Percentiles rank a stretch among this genome's conserved stretches.
phyloP scores from a whole-genome alignment of 192 early-diverging fungal species.

The Diversispora epigaea region DNA sequence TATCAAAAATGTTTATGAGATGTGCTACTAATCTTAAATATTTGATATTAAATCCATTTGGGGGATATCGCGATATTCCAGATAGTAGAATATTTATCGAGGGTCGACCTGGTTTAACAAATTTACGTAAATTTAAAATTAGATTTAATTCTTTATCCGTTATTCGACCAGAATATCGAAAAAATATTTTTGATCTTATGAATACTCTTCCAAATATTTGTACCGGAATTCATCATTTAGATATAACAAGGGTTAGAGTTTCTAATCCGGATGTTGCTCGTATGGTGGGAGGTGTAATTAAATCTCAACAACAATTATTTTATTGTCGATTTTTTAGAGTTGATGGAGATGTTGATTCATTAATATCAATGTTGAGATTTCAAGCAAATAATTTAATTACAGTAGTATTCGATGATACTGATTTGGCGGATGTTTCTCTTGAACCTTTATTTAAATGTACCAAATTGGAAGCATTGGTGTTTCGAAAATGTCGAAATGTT shows the following conservation, averaged over 20 bases:
- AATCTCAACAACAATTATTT: neutral
- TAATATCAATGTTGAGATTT: neutral
- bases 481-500: neutral
- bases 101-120: neutral
- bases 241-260: neutral
- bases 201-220: neutral
- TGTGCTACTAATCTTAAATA: neutral
- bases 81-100: neutral
- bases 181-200: neutral
- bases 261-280: neutral
- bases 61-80: neutral
- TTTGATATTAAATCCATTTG: neutral
- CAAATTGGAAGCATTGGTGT: neutral
- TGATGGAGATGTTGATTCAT: neutral
- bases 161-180: neutral
- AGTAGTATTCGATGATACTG: neutral
- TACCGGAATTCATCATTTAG: neutral
- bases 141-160: neutral
- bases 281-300: neutral
- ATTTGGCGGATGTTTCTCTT: neutral
- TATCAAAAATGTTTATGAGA: conserved; percentile 2
- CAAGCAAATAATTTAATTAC: neutral
- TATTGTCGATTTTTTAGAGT: conserved; percentile 8
- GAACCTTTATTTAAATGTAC: neutral
- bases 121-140: conserved; percentile 1